Evolutionary conservation across 2,329 filamentous ascomycete genomes (phyloP).

Genomic region (Paracoccidioides brasiliensis): DNA sequence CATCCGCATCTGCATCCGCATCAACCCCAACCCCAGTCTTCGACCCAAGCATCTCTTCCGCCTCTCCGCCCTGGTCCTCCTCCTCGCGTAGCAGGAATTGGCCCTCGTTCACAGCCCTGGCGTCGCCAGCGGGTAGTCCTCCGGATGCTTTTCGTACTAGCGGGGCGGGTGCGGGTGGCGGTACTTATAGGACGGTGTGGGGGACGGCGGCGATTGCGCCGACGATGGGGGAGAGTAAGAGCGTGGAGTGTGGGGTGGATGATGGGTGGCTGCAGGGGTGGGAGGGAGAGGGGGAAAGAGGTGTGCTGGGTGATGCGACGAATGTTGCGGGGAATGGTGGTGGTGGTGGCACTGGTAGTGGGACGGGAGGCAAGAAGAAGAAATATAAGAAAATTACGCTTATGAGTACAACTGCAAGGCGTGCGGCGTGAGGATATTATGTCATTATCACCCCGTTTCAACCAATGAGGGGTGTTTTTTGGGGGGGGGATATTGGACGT

Average conservation of each 20-base stretch:
- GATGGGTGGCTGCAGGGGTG: slow-evolving; percentile 82
- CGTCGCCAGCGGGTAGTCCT: slow-evolving; percentile 70
- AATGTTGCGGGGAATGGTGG: background rate
- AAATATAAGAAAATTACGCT: slow-evolving; percentile 56
- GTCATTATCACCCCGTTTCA: too few species aligned
- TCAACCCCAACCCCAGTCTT: slow-evolving; percentile 8
- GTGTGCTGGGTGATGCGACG: slow-evolving; percentile 7
- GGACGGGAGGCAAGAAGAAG: slow-evolving; percentile 41
- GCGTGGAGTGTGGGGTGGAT: slow-evolving; percentile 34
- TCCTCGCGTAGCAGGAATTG: slow-evolving; percentile 22
- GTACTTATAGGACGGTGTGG: slow-evolving; percentile 61
- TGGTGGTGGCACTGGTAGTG: background rate
- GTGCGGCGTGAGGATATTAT: slow-evolving; percentile 32
- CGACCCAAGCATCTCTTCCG: slow-evolving; percentile 23
- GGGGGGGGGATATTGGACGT: too few species aligned
- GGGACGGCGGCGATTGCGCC: slow-evolving; percentile 60
- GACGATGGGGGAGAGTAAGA: slow-evolving; percentile 35
- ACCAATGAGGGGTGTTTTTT: too few species aligned
- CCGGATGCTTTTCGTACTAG: slow-evolving; percentile 36
- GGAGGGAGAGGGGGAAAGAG: slow-evolving; percentile 49
- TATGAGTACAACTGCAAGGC: slow-evolving; percentile 51
- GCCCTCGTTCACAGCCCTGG: slow-evolving; percentile 42
- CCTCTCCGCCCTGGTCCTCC: slow-evolving; percentile 30
- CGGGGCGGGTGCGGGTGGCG: background rate
- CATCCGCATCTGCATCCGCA: slow-evolving; percentile 8